phyloP scores from a whole-genome alignment of 2,329 filamentous ascomycete genomes.

The Penicillium digitatum region DNA sequence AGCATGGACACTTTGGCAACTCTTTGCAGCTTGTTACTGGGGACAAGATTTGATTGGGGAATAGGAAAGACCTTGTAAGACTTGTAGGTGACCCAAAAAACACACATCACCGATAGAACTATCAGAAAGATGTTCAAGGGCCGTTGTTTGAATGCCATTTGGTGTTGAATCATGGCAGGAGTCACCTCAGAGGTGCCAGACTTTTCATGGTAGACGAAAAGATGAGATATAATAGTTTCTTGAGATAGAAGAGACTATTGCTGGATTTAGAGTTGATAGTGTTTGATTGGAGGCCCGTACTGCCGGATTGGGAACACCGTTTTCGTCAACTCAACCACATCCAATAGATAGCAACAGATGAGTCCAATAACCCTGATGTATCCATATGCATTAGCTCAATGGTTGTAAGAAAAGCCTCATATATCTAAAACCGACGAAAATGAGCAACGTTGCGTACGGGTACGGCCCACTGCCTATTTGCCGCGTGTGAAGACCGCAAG shows the following conservation, averaged over 20 bases:
- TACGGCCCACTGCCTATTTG: neutral
- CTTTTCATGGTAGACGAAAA: neutral
- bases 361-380: neutral
- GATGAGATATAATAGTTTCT: neutral
- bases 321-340: neutral
- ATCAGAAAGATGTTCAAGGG: neutral
- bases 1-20: slow-evolving; percentile 36
- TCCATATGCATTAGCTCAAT: neutral
- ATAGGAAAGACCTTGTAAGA: neutral
- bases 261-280: neutral
- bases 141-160: neutral
- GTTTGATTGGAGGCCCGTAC: neutral
- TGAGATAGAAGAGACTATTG: neutral
- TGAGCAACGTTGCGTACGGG: neutral
- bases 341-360: neutral
- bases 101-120: neutral
- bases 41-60: neutral
- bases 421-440: neutral
- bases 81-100: neutral
- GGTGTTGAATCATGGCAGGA: neutral
- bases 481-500: neutral
- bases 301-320: slow-evolving; percentile 6
- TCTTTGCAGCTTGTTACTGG: neutral
- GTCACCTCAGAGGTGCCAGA: neutral
- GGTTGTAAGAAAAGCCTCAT: neutral